Conservation (phyloP, 495 filamentous ascomycete species). For the Apodospora peruviana region DNA sequence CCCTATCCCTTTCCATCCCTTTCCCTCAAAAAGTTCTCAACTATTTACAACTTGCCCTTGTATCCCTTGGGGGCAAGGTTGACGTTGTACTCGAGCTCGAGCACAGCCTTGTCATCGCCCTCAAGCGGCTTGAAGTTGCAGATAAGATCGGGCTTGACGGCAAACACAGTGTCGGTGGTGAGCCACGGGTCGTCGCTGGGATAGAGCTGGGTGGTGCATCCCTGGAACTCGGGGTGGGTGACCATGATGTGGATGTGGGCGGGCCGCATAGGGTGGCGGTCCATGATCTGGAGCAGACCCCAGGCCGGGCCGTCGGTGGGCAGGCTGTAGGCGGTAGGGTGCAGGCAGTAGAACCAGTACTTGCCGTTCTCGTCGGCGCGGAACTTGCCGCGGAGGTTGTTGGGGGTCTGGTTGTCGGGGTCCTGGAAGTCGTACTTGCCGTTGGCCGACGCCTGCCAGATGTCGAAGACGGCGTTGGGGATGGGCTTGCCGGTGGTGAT, state of each 20-base stretch:
- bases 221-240: slow-evolving; percentile 49
- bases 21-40: too few relatives aligned
- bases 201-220: slow-evolving; percentile 74
- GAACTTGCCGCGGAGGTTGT: slow-evolving; percentile 84
- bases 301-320: slow-evolving; percentile 70
- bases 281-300: slow-evolving; percentile 62
- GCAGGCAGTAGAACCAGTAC: slow-evolving; percentile 77
- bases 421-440: slow-evolving; percentile 90
- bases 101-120: slow-evolving; percentile 56
- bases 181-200: slow-evolving; percentile 65
- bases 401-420: slow-evolving; percentile 64
- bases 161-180: slow-evolving; percentile 69
- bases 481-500: slow-evolving; percentile 68
- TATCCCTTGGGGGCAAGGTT: slow-evolving; percentile 47
- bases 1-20: too few relatives aligned
- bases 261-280: slow-evolving; percentile 77
- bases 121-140: slow-evolving; percentile 64
- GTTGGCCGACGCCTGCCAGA: slow-evolving; percentile 83
- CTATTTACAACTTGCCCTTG: slow-evolving; percentile 37
- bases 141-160: slow-evolving; percentile 71
- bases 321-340: slow-evolving; percentile 74
- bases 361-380: slow-evolving; percentile 67
- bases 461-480: slow-evolving; percentile 66
- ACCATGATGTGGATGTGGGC: slow-evolving; percentile 83
- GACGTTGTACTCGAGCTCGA: slow-evolving; percentile 67